Conservation (phyloP, 208 protist genomes). For the Entamoeba invadens region DNA sequence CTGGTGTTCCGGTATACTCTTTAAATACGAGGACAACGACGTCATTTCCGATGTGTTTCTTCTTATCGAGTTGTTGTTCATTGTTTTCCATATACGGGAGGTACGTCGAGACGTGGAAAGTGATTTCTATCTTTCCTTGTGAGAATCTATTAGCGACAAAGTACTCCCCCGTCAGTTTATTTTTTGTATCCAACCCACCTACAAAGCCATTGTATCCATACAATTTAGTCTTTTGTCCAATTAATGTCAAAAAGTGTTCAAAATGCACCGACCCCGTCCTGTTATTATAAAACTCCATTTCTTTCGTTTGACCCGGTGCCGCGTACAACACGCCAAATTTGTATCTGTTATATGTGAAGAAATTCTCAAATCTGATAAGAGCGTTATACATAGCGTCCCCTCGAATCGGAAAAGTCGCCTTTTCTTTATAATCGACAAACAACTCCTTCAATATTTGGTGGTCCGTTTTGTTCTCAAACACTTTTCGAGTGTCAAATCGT, state of each 20-base stretch:
- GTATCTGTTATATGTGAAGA: neutral
- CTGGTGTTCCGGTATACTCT: neutral
- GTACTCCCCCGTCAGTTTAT: neutral
- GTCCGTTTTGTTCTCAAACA: neutral
- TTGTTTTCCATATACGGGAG: neutral
- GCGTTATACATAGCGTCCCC: neutral
- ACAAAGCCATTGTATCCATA: neutral
- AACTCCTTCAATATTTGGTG: neutral
- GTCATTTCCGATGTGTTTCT: slow-evolving; percentile 8
- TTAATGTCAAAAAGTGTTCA: neutral
- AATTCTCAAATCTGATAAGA: neutral
- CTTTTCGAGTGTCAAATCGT: neutral
- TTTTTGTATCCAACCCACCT: slow-evolving; percentile 2
- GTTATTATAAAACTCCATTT: slow-evolving; percentile 3
- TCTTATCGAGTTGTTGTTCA: neutral
- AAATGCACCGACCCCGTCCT: neutral
- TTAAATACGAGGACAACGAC: neutral
- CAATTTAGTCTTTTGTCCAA: neutral
- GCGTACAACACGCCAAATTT: slow-evolving; percentile 9
- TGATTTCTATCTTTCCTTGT: neutral
- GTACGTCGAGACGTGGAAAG: neutral
- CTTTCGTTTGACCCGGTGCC: neutral
- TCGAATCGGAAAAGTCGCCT: neutral
- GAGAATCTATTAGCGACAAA: neutral
- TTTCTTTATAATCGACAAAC: neutral